A percentile compares a stretch with the other conserved stretches of the same genome.
phyloP scores from a whole-genome alignment of 805 yeast genomes.

The Candida sphagnicola region DNA sequence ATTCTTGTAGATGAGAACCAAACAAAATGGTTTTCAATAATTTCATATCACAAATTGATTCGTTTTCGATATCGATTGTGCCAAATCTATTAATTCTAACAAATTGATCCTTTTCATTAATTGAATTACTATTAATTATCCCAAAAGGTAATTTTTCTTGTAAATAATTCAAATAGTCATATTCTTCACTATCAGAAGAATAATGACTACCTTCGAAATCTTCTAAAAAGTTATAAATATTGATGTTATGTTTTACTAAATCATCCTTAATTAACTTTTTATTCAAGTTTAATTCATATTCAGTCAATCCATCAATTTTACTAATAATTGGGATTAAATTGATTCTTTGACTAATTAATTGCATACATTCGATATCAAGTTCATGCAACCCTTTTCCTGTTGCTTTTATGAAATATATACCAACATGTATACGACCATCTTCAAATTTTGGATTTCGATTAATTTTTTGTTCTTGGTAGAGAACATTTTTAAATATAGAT shows the following conservation, averaged over 20 bases:
- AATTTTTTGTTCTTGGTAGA: conserved; percentile 54
- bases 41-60: conserved; percentile 15
- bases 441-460: conserved; percentile 21
- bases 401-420: conserved; percentile 76
- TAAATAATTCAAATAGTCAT: conserved; percentile 8
- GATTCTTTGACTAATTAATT: conserved; percentile 63
- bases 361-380: conserved; percentile 71
- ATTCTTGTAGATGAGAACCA: conserved; percentile 23
- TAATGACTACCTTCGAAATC: conserved; percentile 9
- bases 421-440: conserved; percentile 75
- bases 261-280: conserved; percentile 50
- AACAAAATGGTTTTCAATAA: conserved; percentile 16
- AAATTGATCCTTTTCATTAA: conserved; percentile 5
- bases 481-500: conserved; percentile 65
- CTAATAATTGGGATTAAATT: conserved; percentile 81
- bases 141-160: conserved; percentile 18
- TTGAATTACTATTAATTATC: conserved; percentile 10
- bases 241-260: conserved; percentile 52
- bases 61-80: conserved; percentile 13
- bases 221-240: conserved; percentile 22
- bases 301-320: conserved; percentile 72
- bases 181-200: conserved; percentile 14
- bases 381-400: conserved; percentile 59
- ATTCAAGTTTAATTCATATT: conserved; percentile 49
- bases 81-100: conserved; percentile 17